These are phyloP conservation scores for Apophysomyces elegans DNA, from an alignment of 371 early-diverging fungal genomes.

Conservation along the genomic window DNA sequence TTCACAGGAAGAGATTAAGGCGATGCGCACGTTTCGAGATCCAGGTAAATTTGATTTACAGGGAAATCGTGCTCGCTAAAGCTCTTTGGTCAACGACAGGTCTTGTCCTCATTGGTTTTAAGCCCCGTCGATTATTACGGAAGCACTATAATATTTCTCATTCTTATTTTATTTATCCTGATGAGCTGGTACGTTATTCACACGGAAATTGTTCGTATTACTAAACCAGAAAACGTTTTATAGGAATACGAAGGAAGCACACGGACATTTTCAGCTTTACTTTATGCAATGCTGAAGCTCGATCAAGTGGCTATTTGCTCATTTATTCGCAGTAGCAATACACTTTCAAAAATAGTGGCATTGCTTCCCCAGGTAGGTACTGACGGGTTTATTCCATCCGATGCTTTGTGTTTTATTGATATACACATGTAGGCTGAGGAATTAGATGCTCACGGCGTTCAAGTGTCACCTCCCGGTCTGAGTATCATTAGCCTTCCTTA, in stretches of 20 bases:
- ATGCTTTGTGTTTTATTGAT: neutral
- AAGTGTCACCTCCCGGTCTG: conserved; percentile 62
- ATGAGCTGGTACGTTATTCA: conserved; percentile 58
- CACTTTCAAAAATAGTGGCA: conserved; percentile 62
- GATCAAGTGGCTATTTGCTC: conserved; percentile 66
- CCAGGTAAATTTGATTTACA: conserved; percentile 44
- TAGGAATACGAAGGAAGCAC: conserved; percentile 67
- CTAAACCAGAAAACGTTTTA: neutral
- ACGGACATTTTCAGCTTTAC: conserved; percentile 65
- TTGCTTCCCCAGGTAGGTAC: conserved; percentile 63
- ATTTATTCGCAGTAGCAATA: conserved; percentile 55
- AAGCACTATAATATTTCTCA: conserved; percentile 63
- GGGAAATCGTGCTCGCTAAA: neutral
- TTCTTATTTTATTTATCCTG: conserved; percentile 75
- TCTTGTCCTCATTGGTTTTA: conserved; percentile 71
- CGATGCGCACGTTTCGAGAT: conserved; percentile 50
- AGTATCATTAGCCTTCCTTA: conserved; percentile 68
- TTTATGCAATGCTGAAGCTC: conserved; percentile 52
- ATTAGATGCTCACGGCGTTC: conserved; percentile 34
- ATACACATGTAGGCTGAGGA: conserved; percentile 26
- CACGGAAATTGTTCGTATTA: neutral
- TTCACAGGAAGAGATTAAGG: conserved; percentile 58
- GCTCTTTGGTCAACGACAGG: conserved; percentile 35
- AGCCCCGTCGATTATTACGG: conserved; percentile 37
- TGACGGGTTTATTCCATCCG: too few species aligned